Base-by-base conservation (phyloP, 2,329 filamentous ascomycete genomes). In the Bipolaris gigantea region DNA sequence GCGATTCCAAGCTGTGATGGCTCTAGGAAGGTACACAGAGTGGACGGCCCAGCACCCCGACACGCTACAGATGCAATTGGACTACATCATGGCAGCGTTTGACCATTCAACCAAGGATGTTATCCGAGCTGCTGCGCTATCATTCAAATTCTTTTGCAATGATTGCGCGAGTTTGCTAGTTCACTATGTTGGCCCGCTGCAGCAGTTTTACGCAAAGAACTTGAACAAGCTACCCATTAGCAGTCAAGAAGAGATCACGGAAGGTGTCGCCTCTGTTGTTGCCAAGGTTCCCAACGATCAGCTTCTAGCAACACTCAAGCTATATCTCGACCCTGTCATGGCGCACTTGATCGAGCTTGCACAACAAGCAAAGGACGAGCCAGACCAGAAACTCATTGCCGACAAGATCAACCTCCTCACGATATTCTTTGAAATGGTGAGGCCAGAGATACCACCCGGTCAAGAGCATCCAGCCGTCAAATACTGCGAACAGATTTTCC, bases 1-100 rank as follows among this genome's bases (percentile, higher is more conserved):
- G n/a, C 90, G 92, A 7, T 99, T 99, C 76, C 93, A 96, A 59
- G 93, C 93, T 5, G 96, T 97, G 68, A 97, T 99, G 92, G 92
- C 95, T 3, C 83, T 99, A 19, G 94, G 92, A 34, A 85, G 94
- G 58, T 99, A 99, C 72, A 99, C 95, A 0, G 93, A 97, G 74
- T 99, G 94, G 94, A 99, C 95, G 0, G 86, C 94, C 5, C 87
- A 91, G 43, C 94, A 99, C 69, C 90, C 93, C 0, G 91, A 97
- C 54, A 96, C 93, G 41, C 81, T 99, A 8, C 89, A 96, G 74
- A 83, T 90, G 8, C 94, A 99, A 75, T 89, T 99, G 71, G 92
- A 91, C 67, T 99, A 96, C 76, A 96, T 99, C 67, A 92, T 96
- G 62, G 89, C 88, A 4, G 94, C 92, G 0, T 99, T 99, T 77